These are phyloP conservation scores for Kappamyces sp. DNA, from an alignment of 192 early-diverging fungal genomes.

Conservation along the genomic window DNA sequence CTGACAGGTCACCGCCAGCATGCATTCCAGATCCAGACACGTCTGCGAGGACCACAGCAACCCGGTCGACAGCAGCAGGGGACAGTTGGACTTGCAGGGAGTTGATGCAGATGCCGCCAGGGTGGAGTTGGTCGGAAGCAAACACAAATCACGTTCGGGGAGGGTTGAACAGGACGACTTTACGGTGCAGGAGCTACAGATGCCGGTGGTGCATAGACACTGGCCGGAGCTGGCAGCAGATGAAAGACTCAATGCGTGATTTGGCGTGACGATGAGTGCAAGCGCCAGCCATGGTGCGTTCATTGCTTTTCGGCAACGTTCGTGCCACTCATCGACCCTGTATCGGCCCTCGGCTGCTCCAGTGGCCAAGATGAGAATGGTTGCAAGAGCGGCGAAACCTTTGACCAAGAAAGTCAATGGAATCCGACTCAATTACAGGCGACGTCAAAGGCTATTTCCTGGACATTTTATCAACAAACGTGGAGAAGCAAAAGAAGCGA, in stretches of 20 bases:
- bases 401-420: conserved; percentile 1
- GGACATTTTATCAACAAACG: not conserved
- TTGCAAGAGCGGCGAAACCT: not conserved
- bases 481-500: conserved; percentile 6
- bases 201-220: not conserved
- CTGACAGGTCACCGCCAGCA: conserved; percentile 1
- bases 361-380: not conserved
- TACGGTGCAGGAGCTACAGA: conserved; percentile 1
- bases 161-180: conserved; percentile 11
- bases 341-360: not conserved
- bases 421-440: not conserved
- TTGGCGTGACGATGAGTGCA: too few relatives aligned
- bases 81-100: not conserved
- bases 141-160: not conserved
- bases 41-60: not conserved
- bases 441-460: conserved; percentile 2
- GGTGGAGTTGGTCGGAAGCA: not conserved
- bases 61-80: conserved; percentile 4
- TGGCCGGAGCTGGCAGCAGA: not conserved
- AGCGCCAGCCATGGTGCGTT: too few relatives aligned
- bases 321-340: conserved; percentile 7
- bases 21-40: not conserved
- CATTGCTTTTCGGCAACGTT: conserved; percentile 6
- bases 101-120: not conserved
- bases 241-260: too few relatives aligned